Evolutionary conservation across 495 filamentous ascomycete genomes (phyloP).

Genomic region (Penicillium mononematosum): DNA sequence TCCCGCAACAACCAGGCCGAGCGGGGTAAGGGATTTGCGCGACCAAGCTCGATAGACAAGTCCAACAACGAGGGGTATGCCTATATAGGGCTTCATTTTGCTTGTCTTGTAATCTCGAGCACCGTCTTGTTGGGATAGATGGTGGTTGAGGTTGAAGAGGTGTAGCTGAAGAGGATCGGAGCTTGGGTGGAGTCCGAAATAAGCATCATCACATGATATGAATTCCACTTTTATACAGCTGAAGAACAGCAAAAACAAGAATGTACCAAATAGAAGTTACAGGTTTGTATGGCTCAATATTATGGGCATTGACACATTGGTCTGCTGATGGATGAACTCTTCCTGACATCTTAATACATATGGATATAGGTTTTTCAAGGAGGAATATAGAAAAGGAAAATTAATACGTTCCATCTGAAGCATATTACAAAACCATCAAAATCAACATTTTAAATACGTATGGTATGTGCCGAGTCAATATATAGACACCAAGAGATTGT

Average conservation of each 20-base stretch:
- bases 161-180: slow-evolving; percentile 7
- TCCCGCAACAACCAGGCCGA: slow-evolving; percentile 64
- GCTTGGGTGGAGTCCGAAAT: slow-evolving; percentile 21
- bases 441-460: slow-evolving; percentile 3
- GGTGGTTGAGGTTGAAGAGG: slow-evolving; percentile 1
- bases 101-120: background rate
- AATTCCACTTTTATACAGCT: background rate
- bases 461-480: slow-evolving; percentile 14
- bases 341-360: background rate
- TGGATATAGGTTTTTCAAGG: background rate
- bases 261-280: background rate
- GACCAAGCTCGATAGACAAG: slow-evolving; percentile 70
- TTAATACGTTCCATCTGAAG: background rate
- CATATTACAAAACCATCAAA: background rate
- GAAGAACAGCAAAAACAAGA: background rate
- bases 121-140: background rate
- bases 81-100: slow-evolving; percentile 69
- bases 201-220: slow-evolving; percentile 12
- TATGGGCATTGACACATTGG: background rate
- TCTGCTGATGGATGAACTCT: background rate
- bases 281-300: background rate
- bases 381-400: background rate
- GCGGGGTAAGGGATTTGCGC: slow-evolving; percentile 72
- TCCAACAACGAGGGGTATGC: slow-evolving; percentile 59
- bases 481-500: slow-evolving; percentile 14